Conservation (phyloP, 169 alveolate genomes). For the Theileria sp. region DNA sequence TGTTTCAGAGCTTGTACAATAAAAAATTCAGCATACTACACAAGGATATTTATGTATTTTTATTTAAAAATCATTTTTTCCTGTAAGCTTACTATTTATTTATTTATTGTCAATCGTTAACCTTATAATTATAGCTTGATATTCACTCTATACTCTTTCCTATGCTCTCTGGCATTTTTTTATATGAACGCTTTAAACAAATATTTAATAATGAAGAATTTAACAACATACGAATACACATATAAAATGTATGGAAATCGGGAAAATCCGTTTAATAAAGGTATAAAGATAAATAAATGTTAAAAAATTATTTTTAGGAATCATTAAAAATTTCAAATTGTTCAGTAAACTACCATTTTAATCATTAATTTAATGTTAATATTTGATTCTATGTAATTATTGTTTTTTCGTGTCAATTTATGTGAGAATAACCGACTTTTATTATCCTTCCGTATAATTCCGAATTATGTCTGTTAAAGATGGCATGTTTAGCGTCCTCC, state of each 20-base stretch:
- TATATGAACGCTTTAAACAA: background rate
- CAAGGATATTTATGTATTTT: background rate
- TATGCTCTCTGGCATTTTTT: background rate
- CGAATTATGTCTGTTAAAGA: constrained; percentile 74
- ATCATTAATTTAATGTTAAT: background rate
- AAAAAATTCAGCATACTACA: background rate
- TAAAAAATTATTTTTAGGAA: background rate
- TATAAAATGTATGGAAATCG: constrained; percentile 18
- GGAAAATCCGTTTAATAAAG: constrained; percentile 47
- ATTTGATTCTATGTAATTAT: background rate
- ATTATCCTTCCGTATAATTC: constrained; percentile 75
- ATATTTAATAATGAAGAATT: constrained; percentile 21
- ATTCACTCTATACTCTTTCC: background rate
- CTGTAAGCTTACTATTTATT: background rate
- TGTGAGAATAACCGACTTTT: constrained; percentile 69
- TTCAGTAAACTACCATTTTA: constrained; percentile 16
- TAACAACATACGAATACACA: constrained; percentile 46
- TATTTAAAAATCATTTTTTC: background rate
- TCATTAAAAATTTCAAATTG: background rate
- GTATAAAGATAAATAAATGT: constrained; percentile 1
- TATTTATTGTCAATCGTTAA: background rate
- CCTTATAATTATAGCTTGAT: constrained; percentile 3
- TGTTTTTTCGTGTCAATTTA: background rate
- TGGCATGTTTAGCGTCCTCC: constrained; percentile 79
- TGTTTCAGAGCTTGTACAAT: background rate